Base-by-base conservation (phyloP, 805 yeast genomes). In the Candida ficus region DNA sequence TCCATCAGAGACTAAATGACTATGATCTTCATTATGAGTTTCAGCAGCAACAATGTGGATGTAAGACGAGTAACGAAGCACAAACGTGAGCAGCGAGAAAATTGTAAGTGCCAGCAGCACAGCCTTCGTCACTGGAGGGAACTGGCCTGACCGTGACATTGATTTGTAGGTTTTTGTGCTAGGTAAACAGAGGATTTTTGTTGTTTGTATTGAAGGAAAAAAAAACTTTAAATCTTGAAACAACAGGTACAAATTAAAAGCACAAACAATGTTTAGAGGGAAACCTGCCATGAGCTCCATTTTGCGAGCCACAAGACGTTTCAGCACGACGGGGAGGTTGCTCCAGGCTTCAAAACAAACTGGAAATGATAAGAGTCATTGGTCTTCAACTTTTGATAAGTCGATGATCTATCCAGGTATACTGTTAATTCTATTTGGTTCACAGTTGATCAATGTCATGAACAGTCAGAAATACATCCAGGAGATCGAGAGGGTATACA, bases 381-480 rank as follows among this genome's bases (percentile, higher is more conserved):
- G 50, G 42, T 20, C 46, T 4, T 30, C 38, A 9, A 55, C 54
- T 11, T 58, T 61, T 41, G 70, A 65, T 43, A 58, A 48, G 33
- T 47, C 67, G 2, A 52, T 64, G 50, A 42, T 63, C 12, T 64
- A 70, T 31, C 67, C 75, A 13, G 54, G 67, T 6, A 36, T 70
- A 10, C 63, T 71, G 19, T 56, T 72, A 3, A 62, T 75, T 6
- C 48, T 71, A 11, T 67, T 72, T 31, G 70, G 76, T 1, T 68
- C 77, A 1, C 66, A 72, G 49, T 59, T 75, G 8, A 65, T 71
- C 45, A 67, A 70, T 50, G 66, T 74, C 17, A 68, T 69, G 39
- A 64, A 67, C 29, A 57, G 63, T 23, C 66, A 71, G 38, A 63
- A 68, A 29, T 60, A 61, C 12, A 54, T 58, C 22, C 65, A 65